These are phyloP conservation scores for Mimosa pudica DNA, from an alignment of 306 rosid species.

Conservation along the genomic window DNA sequence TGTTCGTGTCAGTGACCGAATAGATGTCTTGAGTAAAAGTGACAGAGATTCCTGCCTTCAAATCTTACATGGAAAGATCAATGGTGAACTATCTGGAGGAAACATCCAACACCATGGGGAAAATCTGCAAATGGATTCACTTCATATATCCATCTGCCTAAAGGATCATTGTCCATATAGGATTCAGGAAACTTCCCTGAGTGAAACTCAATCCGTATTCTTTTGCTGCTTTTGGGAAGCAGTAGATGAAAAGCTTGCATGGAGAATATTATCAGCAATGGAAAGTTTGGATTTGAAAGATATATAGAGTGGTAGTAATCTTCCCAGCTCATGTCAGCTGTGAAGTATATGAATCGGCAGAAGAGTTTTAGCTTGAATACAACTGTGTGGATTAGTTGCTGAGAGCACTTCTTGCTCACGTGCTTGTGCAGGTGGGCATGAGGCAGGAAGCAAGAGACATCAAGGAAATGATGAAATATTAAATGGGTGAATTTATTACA, in stretches of 20 bases:
- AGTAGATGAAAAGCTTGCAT: conserved; percentile 54
- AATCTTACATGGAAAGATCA: conserved; percentile 40
- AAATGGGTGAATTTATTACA: not conserved
- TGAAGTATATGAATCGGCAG: conserved; percentile 15
- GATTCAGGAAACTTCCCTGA: conserved; percentile 32
- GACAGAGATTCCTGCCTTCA: conserved; percentile 38
- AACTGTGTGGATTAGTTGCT: not conserved
- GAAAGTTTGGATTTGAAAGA: conserved; percentile 31
- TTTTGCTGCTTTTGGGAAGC: conserved; percentile 55
- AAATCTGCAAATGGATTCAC: conserved; percentile 50
- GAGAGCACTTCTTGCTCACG: not conserved
- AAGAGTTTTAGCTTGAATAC: not conserved
- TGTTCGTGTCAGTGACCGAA: conserved; percentile 32
- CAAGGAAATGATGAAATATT: not conserved
- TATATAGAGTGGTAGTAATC: not conserved
- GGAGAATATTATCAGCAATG: conserved; percentile 51
- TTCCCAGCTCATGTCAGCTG: conserved; percentile 1
- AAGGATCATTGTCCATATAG: conserved; percentile 54
- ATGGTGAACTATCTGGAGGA: conserved; percentile 39
- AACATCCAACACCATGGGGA: conserved; percentile 47
- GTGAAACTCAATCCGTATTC: conserved; percentile 27
- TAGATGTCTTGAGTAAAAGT: conserved; percentile 26
- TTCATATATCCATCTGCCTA: conserved; percentile 45
- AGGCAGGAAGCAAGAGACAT: not conserved
- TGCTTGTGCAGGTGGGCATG: not conserved